Base-by-base conservation (phyloP, 768 basidiomycete species). In the Termitomyces sp. region DNA sequence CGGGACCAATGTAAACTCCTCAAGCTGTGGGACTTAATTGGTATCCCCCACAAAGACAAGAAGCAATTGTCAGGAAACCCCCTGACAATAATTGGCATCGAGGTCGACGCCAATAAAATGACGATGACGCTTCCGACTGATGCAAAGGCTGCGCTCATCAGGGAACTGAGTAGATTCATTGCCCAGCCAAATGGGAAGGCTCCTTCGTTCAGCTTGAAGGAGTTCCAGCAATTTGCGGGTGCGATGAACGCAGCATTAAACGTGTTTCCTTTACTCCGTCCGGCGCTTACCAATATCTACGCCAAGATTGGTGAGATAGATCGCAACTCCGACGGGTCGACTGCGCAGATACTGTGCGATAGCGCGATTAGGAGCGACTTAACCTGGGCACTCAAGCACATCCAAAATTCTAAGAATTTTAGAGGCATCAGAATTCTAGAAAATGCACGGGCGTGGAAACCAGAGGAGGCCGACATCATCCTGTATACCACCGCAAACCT, bases 231-330 rank as follows among this genome's bases (percentile, higher is more conserved):
- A 7, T 18, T 61, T 40, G 48, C 54, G 0, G 60, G 55, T 2
- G 48, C 49, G 33, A 35, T 61, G 28, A 61, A 51, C 12, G 49
- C 39, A 40, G 54, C 60, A 12, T 32, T 61, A n/a, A 57, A 61
- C 20, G 46, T 61, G 12, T 61, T 44, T 46, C 55, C 55, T n/a
- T 49, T 61, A 5, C 60, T 61, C 12, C 60, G 48, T 32, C 60
- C 55, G 1, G 38, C 28, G 0, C 48, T 61, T 1, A 35, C 48
- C 3, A 61, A 56, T 15, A 24, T 61, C 40, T 42, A 33, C 16
- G 48, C 20, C n/a, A 50, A 40, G 18, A 38, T 58, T 5, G n/a
- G 28, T 7, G 36, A 55, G 20, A n/a, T 42, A 32, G 24, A 55
- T 55, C 54, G 40, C n/a, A 33, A 18, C 12, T 28, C 16, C 1